Evolutionary conservation across 805 yeast species (phyloP).

Genomic region (Candida ortonii): DNA sequence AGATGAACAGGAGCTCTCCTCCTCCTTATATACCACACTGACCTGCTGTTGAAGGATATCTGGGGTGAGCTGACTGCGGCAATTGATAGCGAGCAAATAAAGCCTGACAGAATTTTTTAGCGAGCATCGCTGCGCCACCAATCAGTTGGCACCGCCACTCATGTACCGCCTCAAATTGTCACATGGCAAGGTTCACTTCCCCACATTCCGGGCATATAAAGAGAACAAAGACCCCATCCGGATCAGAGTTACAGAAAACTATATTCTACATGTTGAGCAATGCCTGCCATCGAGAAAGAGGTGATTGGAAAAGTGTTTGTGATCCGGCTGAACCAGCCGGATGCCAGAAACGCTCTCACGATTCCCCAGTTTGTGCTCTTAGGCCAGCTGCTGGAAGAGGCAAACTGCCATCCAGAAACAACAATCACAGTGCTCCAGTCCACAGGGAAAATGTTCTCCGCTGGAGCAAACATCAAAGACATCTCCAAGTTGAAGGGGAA

Average conservation of each 20-base stretch:
- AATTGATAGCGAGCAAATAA: background rate
- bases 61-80: background rate
- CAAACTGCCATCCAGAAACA: conserved; percentile 61
- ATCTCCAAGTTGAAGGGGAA: conserved; percentile 29
- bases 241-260: too few species aligned
- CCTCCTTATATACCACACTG: too few species aligned
- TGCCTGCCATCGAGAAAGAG: conserved; percentile 10
- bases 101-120: background rate
- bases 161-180: too few species aligned
- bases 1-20: too few species aligned
- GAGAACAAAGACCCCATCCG: too few species aligned
- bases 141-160: too few species aligned
- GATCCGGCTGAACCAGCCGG: conserved; percentile 65
- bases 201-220: too few species aligned
- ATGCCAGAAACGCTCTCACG: conserved; percentile 62
- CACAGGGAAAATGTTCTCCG: conserved; percentile 72
- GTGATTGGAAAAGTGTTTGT: conserved; percentile 33
- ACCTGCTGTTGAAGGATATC: too few species aligned
- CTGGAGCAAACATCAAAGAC: conserved; percentile 72
- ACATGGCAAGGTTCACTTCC: too few species aligned
- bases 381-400: conserved; percentile 56
- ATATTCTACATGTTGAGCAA: conserved; percentile 1
- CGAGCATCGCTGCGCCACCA: too few species aligned
- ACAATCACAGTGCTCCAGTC: conserved; percentile 64
- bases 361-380: conserved; percentile 61